A percentile compares a stretch with the other conserved stretches of the same genome.
phyloP scores from a whole-genome alignment of 805 yeast species.

The Wickerhamomyces hampshirensis region DNA sequence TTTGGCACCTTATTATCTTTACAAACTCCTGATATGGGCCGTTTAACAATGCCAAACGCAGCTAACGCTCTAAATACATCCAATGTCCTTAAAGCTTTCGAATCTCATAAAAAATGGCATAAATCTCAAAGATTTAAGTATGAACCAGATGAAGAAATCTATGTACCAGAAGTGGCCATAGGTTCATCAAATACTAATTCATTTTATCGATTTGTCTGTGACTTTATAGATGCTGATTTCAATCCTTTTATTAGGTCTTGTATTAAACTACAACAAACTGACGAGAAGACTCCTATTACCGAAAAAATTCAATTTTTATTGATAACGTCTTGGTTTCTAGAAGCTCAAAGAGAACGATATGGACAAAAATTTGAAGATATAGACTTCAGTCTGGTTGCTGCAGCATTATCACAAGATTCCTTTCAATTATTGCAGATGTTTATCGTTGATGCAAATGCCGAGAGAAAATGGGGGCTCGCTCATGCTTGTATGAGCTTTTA shows the following conservation, averaged over 20 bases:
- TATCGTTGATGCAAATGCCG: slow-evolving; percentile 2
- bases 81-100: slow-evolving; percentile 61
- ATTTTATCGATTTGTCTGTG: slow-evolving; percentile 39
- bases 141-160: slow-evolving; percentile 25
- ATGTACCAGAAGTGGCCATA: slow-evolving; percentile 26
- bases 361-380: slow-evolving; percentile 22
- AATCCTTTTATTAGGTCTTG: slow-evolving; percentile 56
- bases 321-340: slow-evolving; percentile 70
- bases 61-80: slow-evolving; percentile 46
- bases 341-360: slow-evolving; percentile 48
- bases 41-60: slow-evolving; percentile 71
- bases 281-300: background rate
- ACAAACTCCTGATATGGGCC: slow-evolving; percentile 51
- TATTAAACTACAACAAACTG: slow-evolving; percentile 37
- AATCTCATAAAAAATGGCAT: slow-evolving; percentile 63
- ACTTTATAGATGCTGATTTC: slow-evolving; percentile 71
- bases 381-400: slow-evolving; percentile 43
- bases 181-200: slow-evolving; percentile 8
- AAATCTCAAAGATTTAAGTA: slow-evolving; percentile 29
- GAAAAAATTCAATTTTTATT: slow-evolving; percentile 43
- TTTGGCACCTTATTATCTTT: slow-evolving; percentile 85
- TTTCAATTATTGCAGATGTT: slow-evolving; percentile 41
- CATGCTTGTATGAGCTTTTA: slow-evolving; percentile 70
- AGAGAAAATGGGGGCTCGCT: slow-evolving; percentile 46
- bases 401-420: slow-evolving; percentile 56